Conservation (phyloP, 2,329 filamentous ascomycete genomes). For the Penicillium rolfsii region DNA sequence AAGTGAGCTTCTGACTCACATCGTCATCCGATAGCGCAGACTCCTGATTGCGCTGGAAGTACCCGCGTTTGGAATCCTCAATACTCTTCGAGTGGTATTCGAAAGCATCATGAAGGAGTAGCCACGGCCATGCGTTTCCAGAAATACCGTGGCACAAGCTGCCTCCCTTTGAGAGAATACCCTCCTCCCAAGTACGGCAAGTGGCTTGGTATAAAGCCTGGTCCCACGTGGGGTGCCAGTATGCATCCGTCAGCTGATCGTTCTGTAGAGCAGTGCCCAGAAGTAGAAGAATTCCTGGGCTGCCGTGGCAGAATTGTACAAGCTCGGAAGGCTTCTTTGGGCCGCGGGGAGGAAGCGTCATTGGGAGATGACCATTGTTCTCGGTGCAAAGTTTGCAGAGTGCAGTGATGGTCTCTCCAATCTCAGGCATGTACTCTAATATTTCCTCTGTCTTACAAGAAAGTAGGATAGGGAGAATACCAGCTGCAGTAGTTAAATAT, state of each 20-base stretch:
- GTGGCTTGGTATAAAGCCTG: slow-evolving; percentile 38
- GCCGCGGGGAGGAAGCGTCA: slow-evolving; percentile 38
- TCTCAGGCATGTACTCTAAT: slow-evolving; percentile 34
- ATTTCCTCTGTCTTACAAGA: slow-evolving; percentile 40
- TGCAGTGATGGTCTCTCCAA: slow-evolving; percentile 42
- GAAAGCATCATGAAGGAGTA: slow-evolving; percentile 42
- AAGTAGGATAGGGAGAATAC: slow-evolving; percentile 44
- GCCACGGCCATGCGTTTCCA: slow-evolving; percentile 47
- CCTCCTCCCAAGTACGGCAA: slow-evolving; percentile 47
- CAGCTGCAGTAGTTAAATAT: slow-evolving; percentile 30
- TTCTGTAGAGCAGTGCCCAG: slow-evolving; percentile 40
- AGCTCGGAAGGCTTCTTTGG: slow-evolving; percentile 33
- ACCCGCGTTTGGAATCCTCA: slow-evolving; percentile 28
- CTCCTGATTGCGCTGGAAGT: slow-evolving; percentile 21
- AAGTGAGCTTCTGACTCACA: slow-evolving; percentile 26
- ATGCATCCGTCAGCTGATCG: slow-evolving; percentile 26
- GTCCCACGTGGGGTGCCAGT: slow-evolving; percentile 47
- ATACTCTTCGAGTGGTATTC: slow-evolving; percentile 36
- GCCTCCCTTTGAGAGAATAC: slow-evolving; percentile 47
- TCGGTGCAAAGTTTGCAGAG: slow-evolving; percentile 42
- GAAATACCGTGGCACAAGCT: slow-evolving; percentile 48
- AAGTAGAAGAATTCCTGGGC: slow-evolving; percentile 44
- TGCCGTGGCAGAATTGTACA: slow-evolving; percentile 49
- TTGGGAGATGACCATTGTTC: slow-evolving; percentile 45
- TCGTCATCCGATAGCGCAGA: slow-evolving; percentile 8